Percentiles rank a stretch among this genome's conserved stretches.
Evolutionary conservation across 83 land plant species (phyloP).

Genomic region (Diphasiastrum complanatum): DNA sequence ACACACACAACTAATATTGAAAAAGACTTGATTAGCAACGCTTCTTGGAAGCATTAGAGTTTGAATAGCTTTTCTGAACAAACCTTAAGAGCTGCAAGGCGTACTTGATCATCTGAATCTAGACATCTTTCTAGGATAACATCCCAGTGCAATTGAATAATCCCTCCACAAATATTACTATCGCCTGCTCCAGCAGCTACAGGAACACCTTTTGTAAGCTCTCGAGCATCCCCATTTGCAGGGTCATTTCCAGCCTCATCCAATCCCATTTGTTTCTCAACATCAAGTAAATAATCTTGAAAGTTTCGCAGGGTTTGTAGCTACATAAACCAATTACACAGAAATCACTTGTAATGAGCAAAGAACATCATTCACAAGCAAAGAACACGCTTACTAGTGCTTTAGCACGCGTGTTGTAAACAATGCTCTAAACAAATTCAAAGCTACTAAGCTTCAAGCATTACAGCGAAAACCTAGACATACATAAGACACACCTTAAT

Average conservation of each 20-base stretch:
- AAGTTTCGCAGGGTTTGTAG: slow-evolving; percentile 83
- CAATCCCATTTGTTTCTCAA: slow-evolving; percentile 69
- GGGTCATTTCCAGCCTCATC: slow-evolving; percentile 28
- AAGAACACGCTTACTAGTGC: too few species aligned
- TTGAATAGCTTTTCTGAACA: not conserved
- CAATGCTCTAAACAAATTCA: too few species aligned
- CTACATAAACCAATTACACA: slow-evolving; percentile 29
- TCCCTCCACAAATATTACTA: slow-evolving; percentile 94
- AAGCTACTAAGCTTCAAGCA: too few species aligned
- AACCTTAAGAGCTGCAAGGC: slow-evolving; percentile 84
- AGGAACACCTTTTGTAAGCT: slow-evolving; percentile 54
- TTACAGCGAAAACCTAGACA: not conserved
- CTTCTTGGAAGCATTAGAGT: not conserved
- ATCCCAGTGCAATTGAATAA: slow-evolving; percentile 96
- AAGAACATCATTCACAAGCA: slow-evolving; percentile 1
- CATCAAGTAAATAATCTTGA: slow-evolving; percentile 84
- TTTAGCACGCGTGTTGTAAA: too few species aligned
- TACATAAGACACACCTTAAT: slow-evolving; percentile 56
- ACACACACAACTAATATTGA: too few species aligned
- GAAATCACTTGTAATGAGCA: not conserved
- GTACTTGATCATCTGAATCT: slow-evolving; percentile 72
- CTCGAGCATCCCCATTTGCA: slow-evolving; percentile 16
- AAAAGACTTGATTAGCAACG: too few species aligned
- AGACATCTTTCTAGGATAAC: slow-evolving; percentile 68
- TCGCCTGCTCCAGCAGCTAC: slow-evolving; percentile 99